Evolutionary conservation across 23 red algal genomes (phyloP), one percentile per base, ranked within the genome.

Genomic region (Gracilaria vermiculophylla): DNA sequence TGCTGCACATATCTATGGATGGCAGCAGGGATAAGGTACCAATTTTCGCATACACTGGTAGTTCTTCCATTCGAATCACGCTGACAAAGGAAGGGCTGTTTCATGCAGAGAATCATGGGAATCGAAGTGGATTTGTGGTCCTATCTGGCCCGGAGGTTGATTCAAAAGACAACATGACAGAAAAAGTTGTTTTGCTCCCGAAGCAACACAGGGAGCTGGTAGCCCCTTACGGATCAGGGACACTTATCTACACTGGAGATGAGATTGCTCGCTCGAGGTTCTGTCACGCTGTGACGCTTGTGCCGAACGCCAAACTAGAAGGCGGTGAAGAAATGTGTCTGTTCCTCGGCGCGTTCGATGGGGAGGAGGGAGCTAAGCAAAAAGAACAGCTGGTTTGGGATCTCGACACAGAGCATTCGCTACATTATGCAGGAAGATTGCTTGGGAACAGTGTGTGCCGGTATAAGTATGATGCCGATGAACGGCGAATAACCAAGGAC

Each of bases 31-130:
- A 88, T 17, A 61, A 51, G 34, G 49, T 88, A 33, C 84, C 42
- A 2, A 77, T 88, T 42, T 88, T 88, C 69, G 84, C 62, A 42
- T 88, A 88, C 33, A 62, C 60, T 60, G 84, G 84, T 36, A 56
- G 35, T 37, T 88, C 84, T 7, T 40, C 66, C 36, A 66, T 88
- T 27, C 66, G 53, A 16, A 42, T 79, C 7, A 57, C 31, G 55
- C 0, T 48, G 3, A 54, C 49, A 15, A 35, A 58, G 3, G 50
- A 55, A 13, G 76, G 76, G 31, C 24, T 77, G 37, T 47, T 88
- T n/a, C 50, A 20, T 17, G 84, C 70, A 27, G 42, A 69, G 20
- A 88, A 88, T 27, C 25, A 43, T 10, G 84, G 84, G 29, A 76
- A 55, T 13, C 84, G 84, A 61, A 47, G 34, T 47, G 84, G 84